Base-by-base conservation (phyloP, 257 asterid genomes). In the Avicennia marina region DNA sequence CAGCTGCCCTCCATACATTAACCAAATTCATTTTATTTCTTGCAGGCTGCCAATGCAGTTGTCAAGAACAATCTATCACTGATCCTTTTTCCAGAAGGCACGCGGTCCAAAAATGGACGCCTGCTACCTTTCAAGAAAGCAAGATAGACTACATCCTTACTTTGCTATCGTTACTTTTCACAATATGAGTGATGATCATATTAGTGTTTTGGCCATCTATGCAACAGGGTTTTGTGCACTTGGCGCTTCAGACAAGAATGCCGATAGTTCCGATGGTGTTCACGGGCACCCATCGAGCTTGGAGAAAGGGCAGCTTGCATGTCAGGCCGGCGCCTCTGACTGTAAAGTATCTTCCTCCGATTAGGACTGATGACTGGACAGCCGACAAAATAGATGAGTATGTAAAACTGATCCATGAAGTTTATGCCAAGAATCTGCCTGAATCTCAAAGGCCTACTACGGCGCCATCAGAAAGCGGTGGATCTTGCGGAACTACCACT, bases 51-150 rank as follows among this genome's bases (percentile, higher is more conserved):
- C 16, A 12, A 39, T 15, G 82, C 68, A 13, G 49, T 75, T 17
- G 58, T 71, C 1, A 44, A 66, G 62, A 75, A 78, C 33, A 44
- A 69, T 34, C 63, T 75, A 11, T 75, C 82, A 17, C 55, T 75
- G 46, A 75, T 78, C 39, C 60, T 78, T 25, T 78, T 78, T 46
- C 85, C 85, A 0, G 85, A 78, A 65, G 85, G 85, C 63, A 72
- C 79, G 12, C 60, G 82, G 50, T 69, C 85, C 13, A 72, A 60
- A 52, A 66, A 51, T n/a, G 85, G 85, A 11, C 77, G 68, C 13
- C 51, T 78, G 16, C 66, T 72, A 9, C 82, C 79, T 9, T 78
- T 78, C 18, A 75, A 75, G 52, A 78, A 78, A 77, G 82, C 60
- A 64, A 71, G 66, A 13, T 12, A 36, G 13, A 36, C 13, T 7